Percentiles rank a stretch among this genome's conserved stretches.
Conservation (phyloP, 495 filamentous ascomycete genomes). For the Aspergillus affinis region DNA sequence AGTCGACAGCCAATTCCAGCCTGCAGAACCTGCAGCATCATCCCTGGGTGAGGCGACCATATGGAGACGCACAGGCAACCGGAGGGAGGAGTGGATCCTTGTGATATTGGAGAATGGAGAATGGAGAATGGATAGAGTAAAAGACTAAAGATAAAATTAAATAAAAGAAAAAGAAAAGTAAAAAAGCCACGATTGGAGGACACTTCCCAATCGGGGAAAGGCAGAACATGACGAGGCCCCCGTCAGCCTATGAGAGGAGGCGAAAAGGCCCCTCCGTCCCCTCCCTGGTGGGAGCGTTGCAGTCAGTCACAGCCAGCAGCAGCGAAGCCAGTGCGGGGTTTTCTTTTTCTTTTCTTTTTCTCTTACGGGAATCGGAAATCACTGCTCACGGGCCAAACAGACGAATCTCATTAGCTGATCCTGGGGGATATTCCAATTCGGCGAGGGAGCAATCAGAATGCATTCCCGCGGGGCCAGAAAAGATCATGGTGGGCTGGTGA, state of each 20-base stretch:
- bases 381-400: too few species aligned
- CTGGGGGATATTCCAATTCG: not conserved
- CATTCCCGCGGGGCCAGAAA: too few species aligned
- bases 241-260: not conserved
- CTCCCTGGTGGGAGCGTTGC: not conserved
- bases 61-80: constrained; percentile 9
- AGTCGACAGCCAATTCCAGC: constrained; percentile 12
- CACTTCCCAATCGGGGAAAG: not conserved
- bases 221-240: not conserved
- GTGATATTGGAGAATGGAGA: not conserved
- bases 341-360: not conserved
- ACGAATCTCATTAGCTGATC: not conserved
- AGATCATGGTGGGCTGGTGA: not conserved
- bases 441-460: too few species aligned
- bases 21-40: constrained; percentile 20
- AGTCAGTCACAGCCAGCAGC: too few species aligned
- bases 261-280: not conserved
- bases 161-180: too few species aligned
- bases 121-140: too few species aligned
- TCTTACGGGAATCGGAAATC: too few species aligned
- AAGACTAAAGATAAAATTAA: too few species aligned
- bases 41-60: constrained; percentile 22
- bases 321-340: not conserved
- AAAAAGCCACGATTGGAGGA: not conserved
- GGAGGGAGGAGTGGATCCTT: not conserved